Percentiles rank a stretch among this genome's conserved stretches.
Conservation (phyloP, 306 rosid genomes). For the Hylodesmum podocarpum region DNA sequence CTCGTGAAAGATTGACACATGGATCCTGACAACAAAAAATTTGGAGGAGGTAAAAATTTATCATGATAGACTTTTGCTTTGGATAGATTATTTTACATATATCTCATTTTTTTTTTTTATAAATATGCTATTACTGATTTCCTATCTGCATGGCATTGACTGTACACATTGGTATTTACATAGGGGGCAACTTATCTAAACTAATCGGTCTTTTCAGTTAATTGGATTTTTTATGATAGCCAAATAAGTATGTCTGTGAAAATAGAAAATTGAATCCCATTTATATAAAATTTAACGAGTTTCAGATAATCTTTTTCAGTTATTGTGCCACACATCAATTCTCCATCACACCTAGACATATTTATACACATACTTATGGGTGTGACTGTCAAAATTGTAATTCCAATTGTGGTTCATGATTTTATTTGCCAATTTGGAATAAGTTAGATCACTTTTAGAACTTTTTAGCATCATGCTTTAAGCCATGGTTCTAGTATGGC, state of each 20-base stretch:
- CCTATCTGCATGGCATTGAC: background rate
- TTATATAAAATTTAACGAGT: background rate
- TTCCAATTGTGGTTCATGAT: background rate
- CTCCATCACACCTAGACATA: too few relatives aligned
- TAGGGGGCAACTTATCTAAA: background rate
- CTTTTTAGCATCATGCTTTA: background rate
- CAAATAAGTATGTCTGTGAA: background rate
- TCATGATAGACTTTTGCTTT: background rate
- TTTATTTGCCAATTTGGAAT: background rate
- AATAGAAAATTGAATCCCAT: background rate
- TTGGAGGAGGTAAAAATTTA: slow-evolving; percentile 72
- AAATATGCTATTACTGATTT: background rate
- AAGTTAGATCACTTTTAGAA: background rate
- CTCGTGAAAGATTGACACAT: slow-evolving; percentile 54
- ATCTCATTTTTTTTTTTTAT: background rate
- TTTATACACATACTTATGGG: background rate
- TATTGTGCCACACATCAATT: background rate
- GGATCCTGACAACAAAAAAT: slow-evolving; percentile 74
- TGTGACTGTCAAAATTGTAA: background rate
- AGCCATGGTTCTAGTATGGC: background rate
- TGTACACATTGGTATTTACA: too few relatives aligned
- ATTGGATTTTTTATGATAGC: background rate
- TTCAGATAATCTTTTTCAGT: background rate
- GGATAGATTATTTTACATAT: background rate
- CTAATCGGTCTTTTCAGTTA: background rate